Conservation (phyloP, 441 rosid species). For the Viola pubescens region DNA sequence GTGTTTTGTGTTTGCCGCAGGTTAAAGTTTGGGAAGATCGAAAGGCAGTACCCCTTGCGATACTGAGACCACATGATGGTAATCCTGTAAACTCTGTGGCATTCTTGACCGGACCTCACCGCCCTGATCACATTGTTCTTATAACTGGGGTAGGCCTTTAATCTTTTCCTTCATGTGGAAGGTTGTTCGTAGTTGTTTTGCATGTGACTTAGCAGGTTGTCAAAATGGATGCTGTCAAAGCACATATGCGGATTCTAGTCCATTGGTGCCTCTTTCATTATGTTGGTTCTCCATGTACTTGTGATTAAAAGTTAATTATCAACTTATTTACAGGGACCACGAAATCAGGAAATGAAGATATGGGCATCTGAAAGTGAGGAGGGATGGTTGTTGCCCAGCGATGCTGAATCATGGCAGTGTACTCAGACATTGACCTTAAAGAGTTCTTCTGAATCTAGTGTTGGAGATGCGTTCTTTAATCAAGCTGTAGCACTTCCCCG, state of each 20-base stretch:
- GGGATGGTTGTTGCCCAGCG: conserved; percentile 77
- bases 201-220: no score
- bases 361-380: conserved; percentile 78
- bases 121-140: conserved; percentile 80
- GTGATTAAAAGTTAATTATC: conserved; percentile 2
- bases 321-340: conserved; percentile 49
- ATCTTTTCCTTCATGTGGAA: conserved; percentile 11
- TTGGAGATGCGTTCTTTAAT: conserved; percentile 74
- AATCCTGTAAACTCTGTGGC: conserved; percentile 70
- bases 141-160: conserved; percentile 58
- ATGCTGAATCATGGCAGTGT: conserved; percentile 70
- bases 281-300: no score
- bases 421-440: conserved; percentile 69
- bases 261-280: no score
- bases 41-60: conserved; percentile 55
- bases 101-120: conserved; percentile 66
- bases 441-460: conserved; percentile 52
- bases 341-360: conserved; percentile 74
- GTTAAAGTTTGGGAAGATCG: conserved; percentile 91
- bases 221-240: no score
- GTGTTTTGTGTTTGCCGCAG: conserved; percentile 41
- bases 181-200: not conserved
- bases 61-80: conserved; percentile 79
- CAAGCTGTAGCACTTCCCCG: conserved; percentile 68
- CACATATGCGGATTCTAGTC: no score